Evolutionary conservation across 352 stramenopile species (phyloP), one percentile per base, ranked within the genome.

Genomic region (Blastocystis sp.): DNA sequence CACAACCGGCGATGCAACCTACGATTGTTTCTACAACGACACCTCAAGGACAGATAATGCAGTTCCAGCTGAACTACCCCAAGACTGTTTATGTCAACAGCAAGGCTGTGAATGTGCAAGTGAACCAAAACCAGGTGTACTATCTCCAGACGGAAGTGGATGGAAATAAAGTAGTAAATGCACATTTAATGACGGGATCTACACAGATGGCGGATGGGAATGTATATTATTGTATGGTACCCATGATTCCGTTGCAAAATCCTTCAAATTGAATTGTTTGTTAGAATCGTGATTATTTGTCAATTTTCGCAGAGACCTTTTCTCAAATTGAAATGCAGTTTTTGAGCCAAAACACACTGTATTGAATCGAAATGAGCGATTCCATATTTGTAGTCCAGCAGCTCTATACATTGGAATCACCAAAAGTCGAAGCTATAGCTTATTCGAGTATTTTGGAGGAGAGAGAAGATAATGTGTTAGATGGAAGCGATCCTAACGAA

Each of bases 171-270:
- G 54, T 65, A 18, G 73, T 62, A 39, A 64, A 56, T 37, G 43
- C 73, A 45, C 73, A 85, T 45, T 13, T 85, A 1, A 85, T 85
- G 73, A 66, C 45, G 20, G 73, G 53, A 16, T 55, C 73, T 5
- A 85, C 30, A 30, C 41, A 20, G 26, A 34, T 68, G 5, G 63
- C 53, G n/a, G 55, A 85, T 43, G 73, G 73, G 0, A 66, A 62
- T 68, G 39, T 85, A 53, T 85, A 69, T 45, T 85, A 85, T 68
- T 85, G 73, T 69, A 85, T 85, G 73, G 47, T 66, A n/a, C 73
- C 73, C 6, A 85, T 85, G 73, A 30, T 85, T 20, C 50, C 63
- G 2, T 43, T 85, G 16, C 26, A 13, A 20, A 68, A 26, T 75
- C 16, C 37, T 43, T 75, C 64, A 75, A 56, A 18, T 26, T 37